Percentiles rank a stretch among this genome's conserved stretches.
These are phyloP conservation scores for Periconia sp. DNA, from an alignment of 2,329 filamentous ascomycete genomes.

Conservation along the genomic window DNA sequence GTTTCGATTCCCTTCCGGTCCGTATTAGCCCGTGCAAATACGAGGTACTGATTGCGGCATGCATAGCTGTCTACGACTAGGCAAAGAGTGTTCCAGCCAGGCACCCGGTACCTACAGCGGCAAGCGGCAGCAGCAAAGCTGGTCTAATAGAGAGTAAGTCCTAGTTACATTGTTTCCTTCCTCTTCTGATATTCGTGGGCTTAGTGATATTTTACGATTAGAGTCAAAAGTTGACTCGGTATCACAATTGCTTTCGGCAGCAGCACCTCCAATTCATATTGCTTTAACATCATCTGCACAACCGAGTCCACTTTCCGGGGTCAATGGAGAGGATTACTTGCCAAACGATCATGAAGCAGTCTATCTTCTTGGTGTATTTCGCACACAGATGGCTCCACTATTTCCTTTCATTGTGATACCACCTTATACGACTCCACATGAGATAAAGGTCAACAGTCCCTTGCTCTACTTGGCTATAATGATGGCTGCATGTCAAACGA, in stretches of 20 bases:
- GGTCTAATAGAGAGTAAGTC: too few species aligned
- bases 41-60: not conserved
- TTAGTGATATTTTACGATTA: constrained; percentile 3
- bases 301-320: not conserved
- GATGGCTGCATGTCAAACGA: constrained; percentile 11
- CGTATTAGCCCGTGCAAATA: not conserved
- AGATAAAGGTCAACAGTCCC: constrained; percentile 7
- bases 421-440: not conserved
- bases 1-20: constrained; percentile 1
- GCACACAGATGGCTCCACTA: constrained; percentile 8
- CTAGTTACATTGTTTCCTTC: too few species aligned
- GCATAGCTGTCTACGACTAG: constrained; percentile 8
- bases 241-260: constrained; percentile 2
- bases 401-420: constrained; percentile 13
- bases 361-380: constrained; percentile 3
- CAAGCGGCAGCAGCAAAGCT: constrained; percentile 1
- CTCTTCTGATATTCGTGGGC: too few species aligned
- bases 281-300: not conserved
- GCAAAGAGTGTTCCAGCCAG: constrained; percentile 8
- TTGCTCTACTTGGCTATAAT: constrained; percentile 10
- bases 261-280: not conserved
- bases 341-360: not conserved
- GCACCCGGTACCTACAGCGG: constrained; percentile 6
- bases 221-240: constrained; percentile 13
- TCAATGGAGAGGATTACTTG: not conserved